Evolutionary conservation across 106 monocot species (phyloP), one percentile per base, ranked within the genome.

Genomic region (Platanthera zijinensis): DNA sequence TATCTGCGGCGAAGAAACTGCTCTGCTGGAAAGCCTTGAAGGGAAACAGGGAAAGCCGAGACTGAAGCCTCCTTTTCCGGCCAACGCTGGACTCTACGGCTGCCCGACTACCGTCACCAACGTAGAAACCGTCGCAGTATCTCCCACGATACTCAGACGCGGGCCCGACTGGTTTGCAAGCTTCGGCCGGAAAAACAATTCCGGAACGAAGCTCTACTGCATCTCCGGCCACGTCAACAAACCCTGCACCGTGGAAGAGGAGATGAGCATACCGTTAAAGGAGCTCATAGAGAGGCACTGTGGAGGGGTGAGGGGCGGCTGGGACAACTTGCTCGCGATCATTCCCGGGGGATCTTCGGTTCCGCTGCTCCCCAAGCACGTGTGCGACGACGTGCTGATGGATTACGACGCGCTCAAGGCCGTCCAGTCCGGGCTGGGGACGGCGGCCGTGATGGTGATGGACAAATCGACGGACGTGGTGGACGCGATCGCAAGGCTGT

Each of bases 81-180:
- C 91, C 18, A 91, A 91, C 84, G 77, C 91, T 67, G 91, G 91
- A 30, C 75, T 91, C 19, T 91, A 91, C 71, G 91, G 91, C 28
- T 91, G 91, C 56, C 91, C 91, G 5, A 88, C 91, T 13, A 91
- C 91, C 13, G 87, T 91, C 54, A 88, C 88, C 9, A 91, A 91
- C 62, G 91, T 91, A 0, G 91, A 91, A 68, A 91, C 91, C 14
- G 91, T 91, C 10, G 87, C 91, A 21, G 91, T 91, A 2, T 91
- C 91, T 74, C 91, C 91, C 72, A 88, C 91, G 0, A 91, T 91
- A 69, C 74, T 91, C 8, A 82, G 91, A 73, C 84, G 91, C 13
- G 91, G 91, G 10, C 91, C 91, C 15, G 91, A 91, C 77, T 91
- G 91, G 91, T 91, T 91, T 73, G 83, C 91, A 10, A 91, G 91